phyloP scores from a whole-genome alignment of 352 stramenopile species.

The Nothophytophthora sp. region DNA sequence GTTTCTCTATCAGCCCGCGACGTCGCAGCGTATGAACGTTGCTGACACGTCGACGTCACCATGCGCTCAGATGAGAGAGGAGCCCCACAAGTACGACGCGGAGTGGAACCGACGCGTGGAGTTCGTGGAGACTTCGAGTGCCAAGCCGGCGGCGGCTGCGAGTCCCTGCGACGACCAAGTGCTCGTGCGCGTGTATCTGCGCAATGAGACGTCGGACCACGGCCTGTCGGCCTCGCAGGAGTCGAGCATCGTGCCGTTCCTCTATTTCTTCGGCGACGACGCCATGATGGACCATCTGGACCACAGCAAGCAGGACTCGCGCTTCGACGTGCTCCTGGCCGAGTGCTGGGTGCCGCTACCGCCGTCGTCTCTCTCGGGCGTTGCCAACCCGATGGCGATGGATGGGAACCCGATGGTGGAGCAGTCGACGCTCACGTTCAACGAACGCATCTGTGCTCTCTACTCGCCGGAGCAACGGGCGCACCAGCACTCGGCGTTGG shows the following conservation, averaged over 20 bases:
- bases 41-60: conserved; percentile 23
- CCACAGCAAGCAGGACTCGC: conserved; percentile 83
- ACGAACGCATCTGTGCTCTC: conserved; percentile 67
- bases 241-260: conserved; percentile 83
- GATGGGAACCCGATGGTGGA: conserved; percentile 31
- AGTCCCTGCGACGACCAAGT: conserved; percentile 38
- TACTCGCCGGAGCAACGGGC: conserved; percentile 48
- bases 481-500: conserved; percentile 31
- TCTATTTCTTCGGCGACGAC: conserved; percentile 90
- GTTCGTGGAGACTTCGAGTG: conserved; percentile 60
- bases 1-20: conserved; percentile 63
- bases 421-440: conserved; percentile 37
- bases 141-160: conserved; percentile 17
- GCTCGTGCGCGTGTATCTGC: conserved; percentile 74
- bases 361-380: conserved; percentile 30
- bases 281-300: conserved; percentile 87
- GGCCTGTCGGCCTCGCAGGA: conserved; percentile 76
- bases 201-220: conserved; percentile 75
- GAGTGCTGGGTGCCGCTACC: conserved; percentile 81
- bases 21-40: conserved; percentile 27
- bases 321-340: conserved; percentile 74
- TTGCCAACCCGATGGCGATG: conserved; percentile 22
- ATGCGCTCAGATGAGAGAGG: conserved; percentile 23
- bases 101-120: conserved; percentile 87
- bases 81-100: conserved; percentile 52